Base-by-base conservation (phyloP, 768 basidiomycete species). In the Kwoniella dendrophila region DNA sequence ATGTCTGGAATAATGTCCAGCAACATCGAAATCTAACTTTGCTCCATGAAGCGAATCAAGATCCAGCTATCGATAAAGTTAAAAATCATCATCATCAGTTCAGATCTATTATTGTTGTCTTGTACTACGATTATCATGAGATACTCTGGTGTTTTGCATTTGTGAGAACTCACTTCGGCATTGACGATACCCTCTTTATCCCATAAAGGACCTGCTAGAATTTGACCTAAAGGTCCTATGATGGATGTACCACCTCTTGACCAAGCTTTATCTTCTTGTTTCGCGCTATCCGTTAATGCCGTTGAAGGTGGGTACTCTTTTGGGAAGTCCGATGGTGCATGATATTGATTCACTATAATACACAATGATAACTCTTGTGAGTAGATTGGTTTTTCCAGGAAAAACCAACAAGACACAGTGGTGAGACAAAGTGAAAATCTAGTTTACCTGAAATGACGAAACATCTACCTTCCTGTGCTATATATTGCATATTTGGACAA, bases 181-280 rank as follows among this genome's bases (percentile, higher is more conserved):
- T 49, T 63, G 5, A 71, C n/a, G 44, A 66, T 66, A n/a, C 67
- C 70, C 36, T 66, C 70, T 43, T 62, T 38, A 45, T 71, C 64
- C 70, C 70, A 71, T 32, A 71, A 32, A 16, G 70, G 70, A 6
- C 67, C 70, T 1, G 64, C 70, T 29, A 71, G 45, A 5, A 71
- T 40, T 45, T 71, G 52, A n/a, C 70, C 70, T 22, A 71, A 47
- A 2, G 70, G 70, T 36, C 64, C 61, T 32, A 71, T 36, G 40
- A 71, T 71, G 44, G 63, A 63, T 27, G 59, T 59, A 4, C 70
- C 70, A 14, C 70, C 70, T 59, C 64, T 47, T n/a, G 57, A 63
- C 67, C 64, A 68, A 2, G 62, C 47, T 24, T 56, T 44, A 20
- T 56, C 29, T 20, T 48, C 56, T 44, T 56, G 54, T 41, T 30